A percentile compares a stretch with the other conserved stretches of the same genome.
These are phyloP conservation scores for Fragaria nilgerrensis DNA, from an alignment of 306 rosid species.

Conservation along the genomic window DNA sequence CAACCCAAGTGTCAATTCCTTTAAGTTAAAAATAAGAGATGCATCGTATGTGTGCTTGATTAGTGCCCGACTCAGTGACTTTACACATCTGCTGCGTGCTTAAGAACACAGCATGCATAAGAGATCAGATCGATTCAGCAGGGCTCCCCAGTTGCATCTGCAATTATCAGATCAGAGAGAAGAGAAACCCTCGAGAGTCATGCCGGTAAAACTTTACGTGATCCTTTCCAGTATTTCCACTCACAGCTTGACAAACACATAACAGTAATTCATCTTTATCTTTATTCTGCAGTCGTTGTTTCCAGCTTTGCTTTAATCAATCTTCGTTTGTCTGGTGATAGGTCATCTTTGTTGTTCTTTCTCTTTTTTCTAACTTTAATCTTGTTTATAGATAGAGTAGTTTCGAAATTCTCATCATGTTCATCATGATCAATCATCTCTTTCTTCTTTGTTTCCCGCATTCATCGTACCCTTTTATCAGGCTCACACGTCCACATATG, in stretches of 20 bases:
- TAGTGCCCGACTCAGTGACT: neutral
- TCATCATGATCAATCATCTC: conserved; percentile 10
- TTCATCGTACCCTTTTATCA: conserved; percentile 54
- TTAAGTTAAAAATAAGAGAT: neutral
- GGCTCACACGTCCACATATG: conserved; percentile 53
- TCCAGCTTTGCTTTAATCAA: conserved; percentile 15
- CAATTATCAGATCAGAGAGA: neutral
- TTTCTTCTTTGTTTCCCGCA: conserved; percentile 62
- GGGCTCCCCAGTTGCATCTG: neutral
- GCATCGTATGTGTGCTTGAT: neutral
- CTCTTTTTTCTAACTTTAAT: conserved; percentile 18
- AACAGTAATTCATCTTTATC: conserved; percentile 5
- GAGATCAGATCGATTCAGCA: neutral
- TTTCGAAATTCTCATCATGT: conserved; percentile 28
- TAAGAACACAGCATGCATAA: neutral
- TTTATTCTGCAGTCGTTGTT: neutral
- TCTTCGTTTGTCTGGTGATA: conserved; percentile 6
- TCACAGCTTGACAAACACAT: conserved; percentile 33
- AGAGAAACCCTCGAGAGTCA: conserved; percentile 29
- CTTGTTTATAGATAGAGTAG: conserved; percentile 16
- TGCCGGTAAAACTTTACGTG: conserved; percentile 34
- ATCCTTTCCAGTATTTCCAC: conserved; percentile 12
- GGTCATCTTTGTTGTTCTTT: conserved; percentile 3
- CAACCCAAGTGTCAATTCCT: conserved; percentile 21
- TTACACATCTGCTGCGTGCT: neutral